Conservation (phyloP, 768 basidiomycete species). For the Amyloporia xantha region DNA sequence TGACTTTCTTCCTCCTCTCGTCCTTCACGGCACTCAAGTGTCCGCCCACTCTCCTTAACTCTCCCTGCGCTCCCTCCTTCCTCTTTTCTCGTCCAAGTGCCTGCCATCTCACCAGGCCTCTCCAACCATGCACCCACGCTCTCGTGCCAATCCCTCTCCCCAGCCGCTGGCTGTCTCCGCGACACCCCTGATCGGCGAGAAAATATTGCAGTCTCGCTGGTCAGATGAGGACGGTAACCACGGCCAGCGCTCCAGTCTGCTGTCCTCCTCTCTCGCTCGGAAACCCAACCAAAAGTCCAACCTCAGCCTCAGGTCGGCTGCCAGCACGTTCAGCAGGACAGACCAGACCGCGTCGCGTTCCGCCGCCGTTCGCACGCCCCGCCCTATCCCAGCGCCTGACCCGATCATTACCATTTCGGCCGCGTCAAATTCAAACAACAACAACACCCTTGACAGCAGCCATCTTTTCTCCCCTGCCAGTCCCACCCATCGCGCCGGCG, state of each 20-base stretch:
- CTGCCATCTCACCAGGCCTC: slow-evolving; percentile 1
- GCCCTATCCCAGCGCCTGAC: slow-evolving; percentile 31
- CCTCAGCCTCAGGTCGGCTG: slow-evolving; percentile 23
- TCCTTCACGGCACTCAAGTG: slow-evolving; percentile 2
- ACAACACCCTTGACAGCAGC: slow-evolving; percentile 27
- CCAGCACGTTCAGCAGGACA: slow-evolving; percentile 10
- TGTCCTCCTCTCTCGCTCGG: slow-evolving; percentile 15
- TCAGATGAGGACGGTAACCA: slow-evolving; percentile 42
- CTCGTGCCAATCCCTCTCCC: slow-evolving; percentile 12
- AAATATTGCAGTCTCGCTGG: slow-evolving; percentile 39
- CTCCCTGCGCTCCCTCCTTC: slow-evolving; percentile 3
- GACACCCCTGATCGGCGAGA: slow-evolving; percentile 34
- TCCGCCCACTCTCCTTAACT: slow-evolving; percentile 2
- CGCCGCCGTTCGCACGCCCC: slow-evolving; percentile 7
- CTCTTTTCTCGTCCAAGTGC: slow-evolving; percentile 9
- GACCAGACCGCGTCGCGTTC: neutral
- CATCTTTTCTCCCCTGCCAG: slow-evolving; percentile 15
- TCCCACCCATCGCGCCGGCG: slow-evolving; percentile 7
- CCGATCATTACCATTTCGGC: slow-evolving; percentile 49
- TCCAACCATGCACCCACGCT: slow-evolving; percentile 12
- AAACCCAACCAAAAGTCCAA: slow-evolving; percentile 23
- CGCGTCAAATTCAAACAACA: slow-evolving; percentile 12
- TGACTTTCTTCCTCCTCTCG: neutral
- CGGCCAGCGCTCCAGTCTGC: slow-evolving; percentile 17
- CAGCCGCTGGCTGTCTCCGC: slow-evolving; percentile 30